These are phyloP conservation scores for Parachaetomium inaequale DNA, from an alignment of 495 filamentous ascomycete species.

Conservation along the genomic window DNA sequence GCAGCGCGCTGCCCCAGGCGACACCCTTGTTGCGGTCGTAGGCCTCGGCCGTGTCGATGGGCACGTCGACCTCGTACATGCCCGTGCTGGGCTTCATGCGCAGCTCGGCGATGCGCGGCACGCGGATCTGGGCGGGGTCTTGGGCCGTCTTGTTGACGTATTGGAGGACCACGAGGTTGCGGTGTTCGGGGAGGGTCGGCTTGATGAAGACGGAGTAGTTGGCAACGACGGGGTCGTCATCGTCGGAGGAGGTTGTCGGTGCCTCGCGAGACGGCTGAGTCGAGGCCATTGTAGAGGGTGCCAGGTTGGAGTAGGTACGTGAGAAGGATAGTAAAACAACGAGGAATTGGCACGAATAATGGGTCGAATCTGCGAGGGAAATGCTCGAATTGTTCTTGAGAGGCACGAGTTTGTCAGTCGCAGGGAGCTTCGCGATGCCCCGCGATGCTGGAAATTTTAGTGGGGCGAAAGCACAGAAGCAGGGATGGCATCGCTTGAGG, in stretches of 20 bases:
- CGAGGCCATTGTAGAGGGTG: background rate
- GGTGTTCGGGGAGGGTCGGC: constrained; percentile 38
- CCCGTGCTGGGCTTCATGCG: constrained; percentile 45
- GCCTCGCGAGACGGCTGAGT: background rate
- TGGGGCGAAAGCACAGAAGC: constrained; percentile 6
- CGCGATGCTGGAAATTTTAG: constrained; percentile 24
- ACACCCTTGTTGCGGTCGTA: constrained; percentile 49
- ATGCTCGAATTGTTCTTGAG: background rate
- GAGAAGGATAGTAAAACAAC: background rate
- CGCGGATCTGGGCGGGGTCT: constrained; percentile 29
- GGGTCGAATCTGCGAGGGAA: background rate
- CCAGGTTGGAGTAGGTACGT: background rate
- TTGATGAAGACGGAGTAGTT: constrained; percentile 49
- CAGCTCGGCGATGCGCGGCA: constrained; percentile 35
- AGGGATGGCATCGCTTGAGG: background rate
- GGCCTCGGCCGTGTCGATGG: constrained; percentile 36
- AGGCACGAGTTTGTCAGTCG: background rate
- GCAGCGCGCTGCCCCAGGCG: constrained; percentile 42
- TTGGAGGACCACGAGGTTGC: constrained; percentile 45
- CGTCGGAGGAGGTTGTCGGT: constrained; percentile 12
- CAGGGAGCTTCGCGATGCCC: constrained; percentile 5
- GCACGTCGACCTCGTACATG: constrained; percentile 50
- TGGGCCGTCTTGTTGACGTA: constrained; percentile 39
- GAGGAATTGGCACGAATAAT: background rate
- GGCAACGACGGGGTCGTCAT: constrained; percentile 48